These are phyloP conservation scores for Spiromastix sp. DNA, from an alignment of 2,329 filamentous ascomycete species.

Conservation along the genomic window DNA sequence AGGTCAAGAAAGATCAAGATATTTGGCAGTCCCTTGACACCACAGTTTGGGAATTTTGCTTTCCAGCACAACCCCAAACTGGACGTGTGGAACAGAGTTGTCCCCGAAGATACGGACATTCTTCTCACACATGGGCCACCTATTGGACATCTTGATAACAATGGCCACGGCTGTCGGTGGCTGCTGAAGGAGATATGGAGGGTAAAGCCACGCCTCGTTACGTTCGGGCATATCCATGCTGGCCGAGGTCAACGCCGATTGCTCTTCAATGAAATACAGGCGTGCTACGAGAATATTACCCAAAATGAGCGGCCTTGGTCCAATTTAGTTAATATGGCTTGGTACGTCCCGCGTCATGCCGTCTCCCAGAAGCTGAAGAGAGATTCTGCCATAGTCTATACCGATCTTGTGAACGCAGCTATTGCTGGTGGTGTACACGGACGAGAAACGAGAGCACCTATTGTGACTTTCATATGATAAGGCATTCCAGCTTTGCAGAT, in stretches of 20 bases:
- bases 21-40: constrained; percentile 10
- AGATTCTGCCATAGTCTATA: too few species aligned
- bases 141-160: constrained; percentile 7
- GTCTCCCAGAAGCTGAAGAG: too few species aligned
- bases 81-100: constrained; percentile 7
- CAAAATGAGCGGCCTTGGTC: not conserved
- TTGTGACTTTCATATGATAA: too few species aligned
- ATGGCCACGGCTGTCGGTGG: constrained; percentile 5
- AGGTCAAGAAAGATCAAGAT: constrained; percentile 3
- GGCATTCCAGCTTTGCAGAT: too few species aligned
- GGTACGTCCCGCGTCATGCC: too few species aligned
- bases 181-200: constrained; percentile 8
- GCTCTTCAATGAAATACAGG: not conserved
- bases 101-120: constrained; percentile 9
- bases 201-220: constrained; percentile 6
- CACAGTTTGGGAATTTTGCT: constrained; percentile 6
- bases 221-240: constrained; percentile 10
- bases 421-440: too few species aligned
- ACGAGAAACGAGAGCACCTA: too few species aligned
- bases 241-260: constrained; percentile 3
- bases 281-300: constrained; percentile 1
- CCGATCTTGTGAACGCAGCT: too few species aligned
- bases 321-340: not conserved
- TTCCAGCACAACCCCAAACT: constrained; percentile 7
- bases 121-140: constrained; percentile 11